Evolutionary conservation across 2,329 filamentous ascomycete species (phyloP).

Genomic region (Ophiostoma piceae): DNA sequence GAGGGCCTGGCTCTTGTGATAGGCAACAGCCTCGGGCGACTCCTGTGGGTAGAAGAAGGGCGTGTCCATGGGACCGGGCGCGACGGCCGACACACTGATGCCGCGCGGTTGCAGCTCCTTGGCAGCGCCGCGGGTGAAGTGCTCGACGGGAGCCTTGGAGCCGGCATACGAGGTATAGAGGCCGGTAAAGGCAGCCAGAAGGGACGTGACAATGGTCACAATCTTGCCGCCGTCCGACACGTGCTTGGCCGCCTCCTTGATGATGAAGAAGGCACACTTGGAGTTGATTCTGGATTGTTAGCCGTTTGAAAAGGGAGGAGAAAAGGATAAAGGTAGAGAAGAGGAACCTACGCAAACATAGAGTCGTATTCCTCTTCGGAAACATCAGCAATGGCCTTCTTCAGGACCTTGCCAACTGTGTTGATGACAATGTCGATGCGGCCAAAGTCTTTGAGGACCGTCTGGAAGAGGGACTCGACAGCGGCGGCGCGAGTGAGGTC

Average conservation of each 20-base stretch:
- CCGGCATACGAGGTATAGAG: slow-evolving; percentile 44
- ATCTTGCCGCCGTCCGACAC: slow-evolving; percentile 44
- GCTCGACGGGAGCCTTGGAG: slow-evolving; percentile 39
- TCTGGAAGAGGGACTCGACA: slow-evolving; percentile 40
- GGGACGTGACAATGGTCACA: slow-evolving; percentile 42
- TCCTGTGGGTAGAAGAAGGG: slow-evolving; percentile 45
- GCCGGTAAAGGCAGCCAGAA: slow-evolving; percentile 44
- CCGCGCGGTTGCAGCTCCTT: slow-evolving; percentile 34
- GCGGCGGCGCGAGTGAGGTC: slow-evolving; percentile 40
- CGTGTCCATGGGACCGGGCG: slow-evolving; percentile 39
- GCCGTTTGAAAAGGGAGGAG: no score
- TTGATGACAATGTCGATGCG: slow-evolving; percentile 47
- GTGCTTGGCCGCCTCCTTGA: slow-evolving; percentile 41
- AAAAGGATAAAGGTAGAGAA: neutral
- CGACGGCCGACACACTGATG: slow-evolving; percentile 37
- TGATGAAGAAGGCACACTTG: slow-evolving; percentile 43
- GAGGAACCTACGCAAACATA: slow-evolving; percentile 41
- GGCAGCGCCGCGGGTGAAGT: slow-evolving; percentile 36
- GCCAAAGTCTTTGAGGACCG: slow-evolving; percentile 39
- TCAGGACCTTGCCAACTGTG: slow-evolving; percentile 46
- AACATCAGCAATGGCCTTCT: slow-evolving; percentile 43
- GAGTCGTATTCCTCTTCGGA: slow-evolving; percentile 43
- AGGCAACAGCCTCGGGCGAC: slow-evolving; percentile 39
- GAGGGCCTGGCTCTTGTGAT: slow-evolving; percentile 42
- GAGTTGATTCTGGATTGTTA: slow-evolving; percentile 38